A percentile compares a stretch with the other conserved stretches of the same genome.
These are phyloP conservation scores for Beauveria varroae DNA, from an alignment of 2,329 filamentous ascomycete species.

Conservation along the genomic window DNA sequence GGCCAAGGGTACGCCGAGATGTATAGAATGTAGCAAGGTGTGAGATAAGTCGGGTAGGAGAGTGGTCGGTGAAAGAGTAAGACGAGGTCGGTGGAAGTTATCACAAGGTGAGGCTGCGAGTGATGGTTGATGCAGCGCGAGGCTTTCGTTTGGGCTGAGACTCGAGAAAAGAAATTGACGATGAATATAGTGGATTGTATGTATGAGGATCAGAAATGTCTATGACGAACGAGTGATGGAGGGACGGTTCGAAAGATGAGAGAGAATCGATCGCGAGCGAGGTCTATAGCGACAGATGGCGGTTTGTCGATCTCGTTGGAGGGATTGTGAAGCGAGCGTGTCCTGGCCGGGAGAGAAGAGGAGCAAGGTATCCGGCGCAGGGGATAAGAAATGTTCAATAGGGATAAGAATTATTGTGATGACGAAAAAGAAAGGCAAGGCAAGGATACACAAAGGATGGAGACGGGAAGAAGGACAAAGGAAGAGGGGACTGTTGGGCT, in stretches of 20 bases:
- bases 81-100: background rate
- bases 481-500: constrained; percentile 1
- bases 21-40: background rate
- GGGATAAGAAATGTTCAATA: constrained; percentile 15
- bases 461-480: constrained; percentile 1
- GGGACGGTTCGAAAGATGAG: background rate
- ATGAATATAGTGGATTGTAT: too few species aligned
- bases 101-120: too few species aligned
- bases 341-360: background rate
- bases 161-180: background rate
- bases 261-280: background rate
- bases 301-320: background rate
- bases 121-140: too few species aligned
- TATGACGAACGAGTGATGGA: background rate
- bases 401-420: constrained; percentile 9
- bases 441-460: constrained; percentile 7
- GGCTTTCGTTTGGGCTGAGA: background rate
- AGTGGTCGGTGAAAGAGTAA: background rate
- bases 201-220: too few species aligned
- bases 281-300: background rate
- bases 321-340: constrained; percentile 6
- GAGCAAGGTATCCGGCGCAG: constrained; percentile 13
- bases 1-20: background rate
- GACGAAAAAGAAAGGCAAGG: background rate
- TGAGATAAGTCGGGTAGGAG: background rate